Evolutionary conservation across 139 green algal genomes (phyloP).

Genomic region (Pseudopediastrum boryanum): DNA sequence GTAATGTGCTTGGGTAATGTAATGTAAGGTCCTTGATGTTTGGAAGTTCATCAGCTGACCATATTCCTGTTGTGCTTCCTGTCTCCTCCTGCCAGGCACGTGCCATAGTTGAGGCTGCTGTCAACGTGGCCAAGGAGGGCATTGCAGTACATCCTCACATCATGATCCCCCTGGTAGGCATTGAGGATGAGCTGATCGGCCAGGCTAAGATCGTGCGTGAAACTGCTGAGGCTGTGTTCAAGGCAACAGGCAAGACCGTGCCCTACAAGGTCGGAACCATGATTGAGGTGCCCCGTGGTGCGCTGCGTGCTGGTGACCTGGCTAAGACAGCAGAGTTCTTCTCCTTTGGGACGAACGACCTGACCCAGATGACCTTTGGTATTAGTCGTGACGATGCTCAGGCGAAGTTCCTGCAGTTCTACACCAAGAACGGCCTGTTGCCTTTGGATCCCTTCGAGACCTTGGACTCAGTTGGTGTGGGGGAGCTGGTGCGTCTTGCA

Average conservation of each 20-base stretch:
- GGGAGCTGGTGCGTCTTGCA: slow-evolving; percentile 84
- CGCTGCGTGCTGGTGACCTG: slow-evolving; percentile 79
- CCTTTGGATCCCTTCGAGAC: slow-evolving; percentile 83
- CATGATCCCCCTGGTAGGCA: slow-evolving; percentile 93
- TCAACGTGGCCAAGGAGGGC: slow-evolving; percentile 58
- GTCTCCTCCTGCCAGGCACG: slow-evolving; percentile 70
- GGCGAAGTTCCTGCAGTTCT: slow-evolving; percentile 85
- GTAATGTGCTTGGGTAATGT: no score
- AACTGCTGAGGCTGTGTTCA: slow-evolving; percentile 26
- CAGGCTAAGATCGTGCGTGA: slow-evolving; percentile 61
- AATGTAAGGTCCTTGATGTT: no score
- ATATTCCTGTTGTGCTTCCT: no score
- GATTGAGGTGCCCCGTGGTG: slow-evolving; percentile 91
- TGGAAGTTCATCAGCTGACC: no score
- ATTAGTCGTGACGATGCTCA: slow-evolving; percentile 87
- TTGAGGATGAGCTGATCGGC: slow-evolving; percentile 68
- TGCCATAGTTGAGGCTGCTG: slow-evolving; percentile 88
- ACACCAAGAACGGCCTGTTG: slow-evolving; percentile 61
- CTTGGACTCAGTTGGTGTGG: slow-evolving; percentile 85
- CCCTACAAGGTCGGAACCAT: slow-evolving; percentile 81
- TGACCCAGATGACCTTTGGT: slow-evolving; percentile 92
- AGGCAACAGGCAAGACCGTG: background rate
- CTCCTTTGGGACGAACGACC: slow-evolving; percentile 93
- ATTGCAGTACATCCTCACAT: slow-evolving; percentile 74
- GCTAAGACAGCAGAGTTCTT: slow-evolving; percentile 90